Conservation (phyloP, 2,329 filamentous ascomycete species). For the Clonostachys rosea region DNA sequence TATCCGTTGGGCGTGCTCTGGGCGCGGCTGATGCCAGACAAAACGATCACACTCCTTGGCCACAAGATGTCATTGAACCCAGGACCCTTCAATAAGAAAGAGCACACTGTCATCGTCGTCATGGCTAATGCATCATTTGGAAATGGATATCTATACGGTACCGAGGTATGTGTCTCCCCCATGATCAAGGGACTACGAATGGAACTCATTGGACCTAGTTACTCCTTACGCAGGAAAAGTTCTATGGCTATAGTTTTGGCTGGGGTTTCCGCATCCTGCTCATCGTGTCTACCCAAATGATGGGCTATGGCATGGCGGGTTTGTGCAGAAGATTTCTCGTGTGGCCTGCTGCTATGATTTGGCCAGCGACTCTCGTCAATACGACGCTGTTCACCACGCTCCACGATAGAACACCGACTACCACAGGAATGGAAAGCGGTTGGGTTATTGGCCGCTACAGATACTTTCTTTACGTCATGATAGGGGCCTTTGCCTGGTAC, state of each 20-base stretch:
- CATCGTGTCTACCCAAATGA: constrained; percentile 63
- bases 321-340: constrained; percentile 62
- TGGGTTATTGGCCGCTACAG: constrained; percentile 57
- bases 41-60: constrained; percentile 36
- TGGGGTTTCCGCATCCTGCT: constrained; percentile 62
- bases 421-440: constrained; percentile 46
- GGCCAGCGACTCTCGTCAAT: constrained; percentile 41
- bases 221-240: constrained; percentile 64
- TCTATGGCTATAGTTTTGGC: constrained; percentile 68
- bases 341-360: constrained; percentile 58
- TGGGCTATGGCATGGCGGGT: constrained; percentile 66
- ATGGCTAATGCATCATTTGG: constrained; percentile 70
- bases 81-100: constrained; percentile 66
- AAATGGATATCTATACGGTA: constrained; percentile 53
- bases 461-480: constrained; percentile 50
- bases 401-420: constrained; percentile 52
- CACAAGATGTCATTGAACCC: constrained; percentile 43
- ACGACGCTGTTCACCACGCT: constrained; percentile 59
- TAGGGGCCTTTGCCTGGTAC: constrained; percentile 49
- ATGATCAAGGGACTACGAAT: too few species aligned
- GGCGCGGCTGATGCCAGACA: constrained; percentile 49
- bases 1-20: constrained; percentile 60
- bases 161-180: too few species aligned
- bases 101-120: constrained; percentile 63
- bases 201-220: constrained; percentile 50